Base-by-base conservation (phyloP, 1,284 basidiomycete genomes). In the Retiboletus flavoniger region DNA sequence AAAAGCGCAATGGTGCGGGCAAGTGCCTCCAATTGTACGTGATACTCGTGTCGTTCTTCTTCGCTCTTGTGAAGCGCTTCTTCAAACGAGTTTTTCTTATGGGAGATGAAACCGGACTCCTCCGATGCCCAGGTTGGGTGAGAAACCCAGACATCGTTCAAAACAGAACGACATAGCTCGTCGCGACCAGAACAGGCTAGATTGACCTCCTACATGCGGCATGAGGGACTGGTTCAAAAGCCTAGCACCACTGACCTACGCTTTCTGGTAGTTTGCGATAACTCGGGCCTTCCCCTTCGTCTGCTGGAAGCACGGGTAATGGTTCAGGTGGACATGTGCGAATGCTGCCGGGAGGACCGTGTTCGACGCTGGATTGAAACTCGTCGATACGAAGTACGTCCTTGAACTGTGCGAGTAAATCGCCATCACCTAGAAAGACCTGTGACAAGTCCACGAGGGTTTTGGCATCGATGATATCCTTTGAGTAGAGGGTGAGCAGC, bases 41-140 rank as follows among this genome's bases (percentile, higher is more conserved):
- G 95, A 73, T 95, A 99, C 74, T 99, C 97, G 75, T 98, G 94
- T 26, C 97, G 86, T 72, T 99, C 97, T 71, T 99, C 97, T 72
- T 99, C 97, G 63, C 92, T 91, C 71, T 93, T 93, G 76, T 99
- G 95, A 53, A 99, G 80, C 0, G 93, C 92, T 66, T 98, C 95
- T 73, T 99, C 97, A 71, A 93, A 98, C 3, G 87, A 82, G 71
- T 98, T 99, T 78, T 98, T 98, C 80, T 96, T 96, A 74, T 98
- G 94, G 6, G 95, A 84, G 55, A 94, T 84, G 74, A 98, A 98
- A 2, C 92, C 93, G 1, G 91, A 84, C 62, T 97, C 93, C 65
- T 98, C 97, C 57, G 96, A 98, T 17, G 93, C 93, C 93, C 94
- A 98, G 0, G 93, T 96, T 1, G 96, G 96, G 72, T 99, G 95